Conservation (phyloP, 2,329 filamentous ascomycete genomes). For the Colletotrichum australisinense region DNA sequence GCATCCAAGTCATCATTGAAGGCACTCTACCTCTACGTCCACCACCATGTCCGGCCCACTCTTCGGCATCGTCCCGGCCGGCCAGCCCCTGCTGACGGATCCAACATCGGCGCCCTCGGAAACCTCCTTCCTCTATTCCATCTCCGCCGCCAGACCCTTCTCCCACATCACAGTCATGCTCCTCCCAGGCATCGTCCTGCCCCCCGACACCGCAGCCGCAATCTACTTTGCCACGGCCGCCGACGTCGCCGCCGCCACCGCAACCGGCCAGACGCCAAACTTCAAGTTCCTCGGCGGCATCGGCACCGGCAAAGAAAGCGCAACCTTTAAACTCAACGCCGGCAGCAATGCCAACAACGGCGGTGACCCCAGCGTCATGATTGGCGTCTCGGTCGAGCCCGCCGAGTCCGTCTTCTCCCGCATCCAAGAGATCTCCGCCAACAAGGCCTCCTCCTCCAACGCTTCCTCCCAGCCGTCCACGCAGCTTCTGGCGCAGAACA, state of each 20-base stretch:
- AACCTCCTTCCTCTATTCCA: slow-evolving; percentile 67
- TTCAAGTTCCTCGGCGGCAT: slow-evolving; percentile 92
- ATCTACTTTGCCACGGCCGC: slow-evolving; percentile 80
- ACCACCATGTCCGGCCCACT: slow-evolving; percentile 56
- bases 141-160: slow-evolving; percentile 66
- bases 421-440: slow-evolving; percentile 68
- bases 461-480: slow-evolving; percentile 64
- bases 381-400: slow-evolving; percentile 87
- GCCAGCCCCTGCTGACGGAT: slow-evolving; percentile 65
- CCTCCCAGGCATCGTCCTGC: slow-evolving; percentile 80
- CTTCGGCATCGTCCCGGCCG: slow-evolving; percentile 71
- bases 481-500: slow-evolving; percentile 85
- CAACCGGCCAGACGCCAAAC: slow-evolving; percentile 59
- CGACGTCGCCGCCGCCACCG: slow-evolving; percentile 51
- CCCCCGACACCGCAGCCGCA: slow-evolving; percentile 81
- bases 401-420: slow-evolving; percentile 77
- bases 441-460: slow-evolving; percentile 44
- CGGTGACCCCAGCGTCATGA: slow-evolving; percentile 63
- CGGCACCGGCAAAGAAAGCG: slow-evolving; percentile 89
- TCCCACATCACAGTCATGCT: slow-evolving; percentile 91
- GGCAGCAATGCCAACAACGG: slow-evolving; percentile 38
- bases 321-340: slow-evolving; percentile 82
- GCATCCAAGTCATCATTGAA: no score
- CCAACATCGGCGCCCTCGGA: slow-evolving; percentile 65
- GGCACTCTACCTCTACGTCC: background rate